A percentile compares a stretch with the other conserved stretches of the same genome.
Evolutionary conservation across 2,329 filamentous ascomycete genomes (phyloP).

Genomic region (Aspergillus proliferans): DNA sequence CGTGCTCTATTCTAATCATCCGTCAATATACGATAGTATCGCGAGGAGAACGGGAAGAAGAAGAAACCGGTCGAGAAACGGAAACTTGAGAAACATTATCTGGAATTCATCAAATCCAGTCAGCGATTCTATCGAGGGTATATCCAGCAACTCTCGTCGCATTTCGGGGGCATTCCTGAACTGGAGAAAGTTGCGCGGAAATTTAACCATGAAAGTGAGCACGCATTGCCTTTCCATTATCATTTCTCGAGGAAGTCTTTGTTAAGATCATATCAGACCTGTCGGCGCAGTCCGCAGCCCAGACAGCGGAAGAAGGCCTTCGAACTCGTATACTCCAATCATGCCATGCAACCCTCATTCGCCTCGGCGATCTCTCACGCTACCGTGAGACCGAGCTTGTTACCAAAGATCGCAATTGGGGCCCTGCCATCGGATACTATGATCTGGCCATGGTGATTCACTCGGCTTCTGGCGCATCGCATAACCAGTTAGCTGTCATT

Average conservation of each 20-base stretch:
- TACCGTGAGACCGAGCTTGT: slow-evolving; percentile 72
- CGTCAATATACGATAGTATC: slow-evolving; percentile 34
- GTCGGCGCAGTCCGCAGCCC: slow-evolving; percentile 39
- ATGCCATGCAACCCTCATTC: slow-evolving; percentile 77
- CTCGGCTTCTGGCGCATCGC: slow-evolving; percentile 71
- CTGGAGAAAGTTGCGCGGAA: slow-evolving; percentile 51
- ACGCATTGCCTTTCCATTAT: slow-evolving; percentile 5
- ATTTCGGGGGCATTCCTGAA: slow-evolving; percentile 52
- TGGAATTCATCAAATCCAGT: slow-evolving; percentile 77
- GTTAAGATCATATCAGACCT: slow-evolving; percentile 28
- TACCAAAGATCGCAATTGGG: slow-evolving; percentile 68
- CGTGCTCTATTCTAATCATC: slow-evolving; percentile 5
- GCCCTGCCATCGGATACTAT: slow-evolving; percentile 77
- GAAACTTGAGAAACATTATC: slow-evolving; percentile 75
- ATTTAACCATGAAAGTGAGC: slow-evolving; percentile 44
- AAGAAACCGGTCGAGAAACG: slow-evolving; percentile 59
- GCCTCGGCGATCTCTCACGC: slow-evolving; percentile 81
- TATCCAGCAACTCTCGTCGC: slow-evolving; percentile 66
- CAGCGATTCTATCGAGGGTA: slow-evolving; percentile 85
- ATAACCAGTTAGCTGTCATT: slow-evolving; percentile 88
- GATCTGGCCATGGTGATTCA: slow-evolving; percentile 70
- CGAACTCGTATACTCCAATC: slow-evolving; percentile 60
- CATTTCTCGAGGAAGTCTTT: slow-evolving; percentile 4
- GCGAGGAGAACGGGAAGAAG: slow-evolving; percentile 45
- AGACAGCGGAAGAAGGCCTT: slow-evolving; percentile 45